Evolutionary conservation across 495 filamentous ascomycete genomes (phyloP), one percentile per base, ranked within the genome.

Genomic region (Penicillium ucsense): DNA sequence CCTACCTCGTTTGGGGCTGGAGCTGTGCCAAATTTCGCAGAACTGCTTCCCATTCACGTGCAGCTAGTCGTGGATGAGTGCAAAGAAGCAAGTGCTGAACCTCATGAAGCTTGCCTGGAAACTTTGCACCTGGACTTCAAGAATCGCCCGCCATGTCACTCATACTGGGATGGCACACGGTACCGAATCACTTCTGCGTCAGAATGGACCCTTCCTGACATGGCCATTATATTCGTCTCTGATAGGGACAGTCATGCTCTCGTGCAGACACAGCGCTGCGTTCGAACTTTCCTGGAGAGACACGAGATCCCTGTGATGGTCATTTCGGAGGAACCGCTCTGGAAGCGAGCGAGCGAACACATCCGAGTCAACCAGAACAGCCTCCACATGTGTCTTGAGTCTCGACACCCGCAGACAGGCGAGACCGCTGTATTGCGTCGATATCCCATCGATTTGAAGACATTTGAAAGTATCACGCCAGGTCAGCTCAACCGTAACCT

Each of bases 31-130:
- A 75, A 75, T 44, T 74, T 72, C 51, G 82, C 83, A 2, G 85
- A 89, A 55, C 78, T 89, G 27, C 80, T 88, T 46, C 79, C 87
- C 6, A 85, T 88, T 55, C 80, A 87, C 50, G 77, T 81, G 30
- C 84, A 88, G 55, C 78, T 89, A 51, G 79, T 81, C 47, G 82
- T 89, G 20, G 83, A 89, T 49, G 79, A 86, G 45, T 89, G 85
- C 55, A 71, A 71, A 35, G 70, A 67, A 9, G 84, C 83, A 20
- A 62, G 62, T 27, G 68, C 65, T 5, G 59, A 73, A 9, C 56
- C 65, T 38, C 63, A 63, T 31, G 63, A 68, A 11, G 65, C 61
- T 45, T 67, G 63, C 8, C 62, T 68, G 34, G 68, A 65, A 41
- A 68, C 68, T 12, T 64, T 85, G 46, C 72, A 69, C 30, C 52